phyloP scores from a whole-genome alignment of 345 rosid genomes.

The Euclidium syriacum region DNA sequence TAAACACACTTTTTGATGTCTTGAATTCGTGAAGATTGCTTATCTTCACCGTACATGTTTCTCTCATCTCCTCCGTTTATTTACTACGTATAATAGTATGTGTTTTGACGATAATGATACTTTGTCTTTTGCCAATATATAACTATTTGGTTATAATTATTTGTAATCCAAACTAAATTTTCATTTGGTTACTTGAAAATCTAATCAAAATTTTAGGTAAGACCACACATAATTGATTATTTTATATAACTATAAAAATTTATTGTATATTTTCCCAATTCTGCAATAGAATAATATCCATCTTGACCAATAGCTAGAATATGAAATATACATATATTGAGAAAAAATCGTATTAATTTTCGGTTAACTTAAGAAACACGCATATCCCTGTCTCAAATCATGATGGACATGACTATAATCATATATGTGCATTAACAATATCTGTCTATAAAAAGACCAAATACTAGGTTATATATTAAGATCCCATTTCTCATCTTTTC shows the following conservation, averaged over 20 bases:
- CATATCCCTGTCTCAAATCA: conserved; percentile 1
- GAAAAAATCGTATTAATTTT: background rate
- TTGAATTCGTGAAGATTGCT: too few species aligned
- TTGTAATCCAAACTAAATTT: background rate
- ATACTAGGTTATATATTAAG: conserved; percentile 12
- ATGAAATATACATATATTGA: background rate
- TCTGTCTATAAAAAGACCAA: background rate
- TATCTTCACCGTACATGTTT: too few species aligned
- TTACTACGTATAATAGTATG: too few species aligned
- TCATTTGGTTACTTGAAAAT: background rate
- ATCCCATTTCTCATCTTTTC: background rate
- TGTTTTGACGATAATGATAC: too few species aligned
- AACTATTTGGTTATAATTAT: background rate
- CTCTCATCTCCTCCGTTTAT: too few species aligned
- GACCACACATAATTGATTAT: too few species aligned
- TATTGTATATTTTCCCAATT: background rate
- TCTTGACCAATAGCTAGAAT: background rate
- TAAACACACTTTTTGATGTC: too few species aligned
- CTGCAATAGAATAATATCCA: background rate
- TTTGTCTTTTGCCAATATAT: too few species aligned
- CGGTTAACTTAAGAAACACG: conserved; percentile 21
- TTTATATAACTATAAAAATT: background rate
- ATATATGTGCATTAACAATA: background rate
- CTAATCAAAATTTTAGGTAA: too few species aligned
- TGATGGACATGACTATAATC: background rate